These are phyloP conservation scores for thale cress (Arabidopsis thaliana) DNA, from an alignment of 345 rosid genomes.

Conservation along the genomic window DNA sequence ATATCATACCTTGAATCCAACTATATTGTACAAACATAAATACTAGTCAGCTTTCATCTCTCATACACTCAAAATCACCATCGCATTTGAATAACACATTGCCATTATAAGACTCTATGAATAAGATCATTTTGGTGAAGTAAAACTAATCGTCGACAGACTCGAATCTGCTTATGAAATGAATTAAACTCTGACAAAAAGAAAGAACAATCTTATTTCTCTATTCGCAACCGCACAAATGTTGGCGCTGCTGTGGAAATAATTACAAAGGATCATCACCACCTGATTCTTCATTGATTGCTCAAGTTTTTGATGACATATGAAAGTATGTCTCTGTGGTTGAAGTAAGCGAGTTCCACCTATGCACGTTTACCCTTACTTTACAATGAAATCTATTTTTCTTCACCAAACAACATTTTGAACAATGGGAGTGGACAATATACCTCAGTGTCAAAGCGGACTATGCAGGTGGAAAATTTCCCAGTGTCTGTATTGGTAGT, in stretches of 20 bases:
- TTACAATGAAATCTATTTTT: neutral
- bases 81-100: neutral
- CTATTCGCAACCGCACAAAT: neutral
- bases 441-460: conserved; percentile 97
- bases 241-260: neutral
- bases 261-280: neutral
- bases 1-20: no score
- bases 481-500: conserved; percentile 77
- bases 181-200: neutral
- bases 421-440: neutral
- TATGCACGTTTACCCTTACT: conserved; percentile 41
- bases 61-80: neutral
- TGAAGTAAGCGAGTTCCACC: conserved; percentile 94
- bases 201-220: neutral
- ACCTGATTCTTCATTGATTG: conserved; percentile 41
- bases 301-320: conserved; percentile 82
- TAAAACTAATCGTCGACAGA: neutral
- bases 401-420: neutral
- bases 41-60: neutral
- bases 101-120: neutral
- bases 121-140: neutral
- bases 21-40: no score
- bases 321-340: conserved; percentile 91
- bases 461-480: conserved; percentile 87
- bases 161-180: neutral